A percentile compares a stretch with the other conserved stretches of the same genome.
Evolutionary conservation across 2,329 filamentous ascomycete species (phyloP).

Genomic region (Apiospora saccharicola): DNA sequence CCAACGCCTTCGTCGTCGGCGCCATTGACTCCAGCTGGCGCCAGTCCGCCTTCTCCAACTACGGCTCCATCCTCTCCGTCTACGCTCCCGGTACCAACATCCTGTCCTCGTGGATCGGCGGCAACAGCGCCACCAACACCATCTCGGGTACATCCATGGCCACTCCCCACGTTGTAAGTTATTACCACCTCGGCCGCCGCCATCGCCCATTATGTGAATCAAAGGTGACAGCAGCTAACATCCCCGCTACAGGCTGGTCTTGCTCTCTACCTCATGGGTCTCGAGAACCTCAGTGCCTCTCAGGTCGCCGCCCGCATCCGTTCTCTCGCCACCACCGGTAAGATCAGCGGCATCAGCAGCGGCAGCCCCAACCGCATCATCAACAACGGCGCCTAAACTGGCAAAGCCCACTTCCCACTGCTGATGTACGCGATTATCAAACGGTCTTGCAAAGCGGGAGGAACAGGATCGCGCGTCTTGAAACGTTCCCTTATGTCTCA

Average conservation of each 20-base stretch:
- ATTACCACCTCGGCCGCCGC: background rate
- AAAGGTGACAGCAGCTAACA: background rate
- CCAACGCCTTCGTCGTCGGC: slow-evolving; percentile 60
- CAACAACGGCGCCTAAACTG: slow-evolving; percentile 24
- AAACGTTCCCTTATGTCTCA: background rate
- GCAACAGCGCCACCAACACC: slow-evolving; percentile 46
- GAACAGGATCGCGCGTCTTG: background rate
- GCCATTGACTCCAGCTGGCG: slow-evolving; percentile 51
- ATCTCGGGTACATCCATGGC: slow-evolving; percentile 70
- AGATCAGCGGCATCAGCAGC: slow-evolving; percentile 22
- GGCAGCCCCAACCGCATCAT: slow-evolving; percentile 26
- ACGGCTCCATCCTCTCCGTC: slow-evolving; percentile 51
- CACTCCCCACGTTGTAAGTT: slow-evolving; percentile 58
- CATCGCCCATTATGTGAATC: background rate
- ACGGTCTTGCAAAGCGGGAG: background rate
- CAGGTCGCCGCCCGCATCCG: slow-evolving; percentile 35
- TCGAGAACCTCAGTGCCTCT: slow-evolving; percentile 49
- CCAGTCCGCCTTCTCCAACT: slow-evolving; percentile 59
- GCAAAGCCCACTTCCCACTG: background rate
- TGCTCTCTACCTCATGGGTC: slow-evolving; percentile 60
- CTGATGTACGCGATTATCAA: background rate
- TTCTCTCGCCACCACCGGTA: slow-evolving; percentile 23
- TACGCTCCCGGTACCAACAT: slow-evolving; percentile 53
- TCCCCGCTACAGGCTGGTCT: slow-evolving; percentile 52
- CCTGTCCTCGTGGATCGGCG: slow-evolving; percentile 51